These are phyloP conservation scores for Penicillium thymicola DNA, from an alignment of 2,329 filamentous ascomycete species.

Conservation along the genomic window DNA sequence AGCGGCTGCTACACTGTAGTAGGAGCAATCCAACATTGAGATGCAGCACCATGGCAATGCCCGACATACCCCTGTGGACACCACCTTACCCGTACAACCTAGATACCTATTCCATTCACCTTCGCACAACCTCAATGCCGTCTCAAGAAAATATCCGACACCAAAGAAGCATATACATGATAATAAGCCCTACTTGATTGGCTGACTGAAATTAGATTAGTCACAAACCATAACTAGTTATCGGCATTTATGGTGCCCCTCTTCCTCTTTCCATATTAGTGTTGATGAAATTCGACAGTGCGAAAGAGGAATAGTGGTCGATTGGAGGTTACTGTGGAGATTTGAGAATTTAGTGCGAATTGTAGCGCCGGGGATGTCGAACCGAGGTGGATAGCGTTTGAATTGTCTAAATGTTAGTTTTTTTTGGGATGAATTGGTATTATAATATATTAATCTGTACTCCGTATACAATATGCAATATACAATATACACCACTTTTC, in stretches of 20 bases:
- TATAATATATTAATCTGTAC: background rate
- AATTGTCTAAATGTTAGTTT: background rate
- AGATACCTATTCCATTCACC: background rate
- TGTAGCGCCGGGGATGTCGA: background rate
- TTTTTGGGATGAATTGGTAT: background rate
- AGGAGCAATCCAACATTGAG: background rate
- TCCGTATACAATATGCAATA: background rate
- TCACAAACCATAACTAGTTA: background rate
- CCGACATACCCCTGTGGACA: background rate
- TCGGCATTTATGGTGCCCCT: background rate
- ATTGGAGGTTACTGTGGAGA: background rate
- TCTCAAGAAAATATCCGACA: background rate
- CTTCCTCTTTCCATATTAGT: background rate
- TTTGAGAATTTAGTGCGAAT: background rate
- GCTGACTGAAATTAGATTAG: background rate
- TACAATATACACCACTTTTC: background rate
- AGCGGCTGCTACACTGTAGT: background rate
- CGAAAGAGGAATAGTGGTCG: background rate
- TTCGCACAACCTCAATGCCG: background rate
- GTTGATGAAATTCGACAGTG: conserved; percentile 3
- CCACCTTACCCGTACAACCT: background rate
- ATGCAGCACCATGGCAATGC: background rate
- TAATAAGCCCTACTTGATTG: background rate
- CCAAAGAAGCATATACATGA: background rate
- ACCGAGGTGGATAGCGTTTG: background rate